phyloP scores from a whole-genome alignment of 2,329 filamentous ascomycete species.

The Fusarium newnesense region DNA sequence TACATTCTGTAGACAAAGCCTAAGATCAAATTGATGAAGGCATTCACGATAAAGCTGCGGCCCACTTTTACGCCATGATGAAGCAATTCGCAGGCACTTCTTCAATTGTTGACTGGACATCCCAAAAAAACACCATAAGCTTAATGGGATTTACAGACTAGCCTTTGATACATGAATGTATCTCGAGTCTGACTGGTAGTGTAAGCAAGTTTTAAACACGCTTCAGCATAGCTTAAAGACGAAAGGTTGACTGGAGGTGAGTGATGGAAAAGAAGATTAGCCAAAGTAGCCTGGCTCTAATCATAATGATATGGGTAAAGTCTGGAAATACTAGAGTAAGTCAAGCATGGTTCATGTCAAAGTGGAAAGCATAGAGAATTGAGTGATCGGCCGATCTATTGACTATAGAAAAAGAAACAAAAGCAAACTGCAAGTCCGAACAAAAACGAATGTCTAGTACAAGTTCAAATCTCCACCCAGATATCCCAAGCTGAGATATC shows the following conservation, averaged over 20 bases:
- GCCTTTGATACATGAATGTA: fast-evolving
- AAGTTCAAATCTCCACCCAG: background rate
- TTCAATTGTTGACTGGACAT: fast-evolving
- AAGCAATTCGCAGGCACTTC: fast-evolving
- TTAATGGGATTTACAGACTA: fast-evolving
- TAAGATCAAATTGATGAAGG: background rate
- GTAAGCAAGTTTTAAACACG: fast-evolving
- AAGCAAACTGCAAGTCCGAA: background rate
- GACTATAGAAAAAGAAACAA: background rate
- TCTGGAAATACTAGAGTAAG: too few relatives aligned
- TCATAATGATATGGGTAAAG: background rate
- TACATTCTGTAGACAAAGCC: too few relatives aligned
- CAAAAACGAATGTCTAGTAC: conserved; percentile 1
- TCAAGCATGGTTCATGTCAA: fast-evolving
- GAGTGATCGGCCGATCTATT: conserved; percentile 20
- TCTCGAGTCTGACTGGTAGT: fast-evolving
- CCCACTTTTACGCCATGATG: background rate
- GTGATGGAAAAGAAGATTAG: fast-evolving
- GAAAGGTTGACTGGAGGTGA: background rate
- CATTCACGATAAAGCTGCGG: fast-evolving
- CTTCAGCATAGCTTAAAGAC: background rate
- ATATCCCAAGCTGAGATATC: background rate
- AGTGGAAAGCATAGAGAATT: fast-evolving
- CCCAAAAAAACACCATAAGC: fast-evolving
- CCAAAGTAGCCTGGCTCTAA: too few relatives aligned